Base-by-base conservation (phyloP, 768 basidiomycete species). In the Crucibulum laeve region DNA sequence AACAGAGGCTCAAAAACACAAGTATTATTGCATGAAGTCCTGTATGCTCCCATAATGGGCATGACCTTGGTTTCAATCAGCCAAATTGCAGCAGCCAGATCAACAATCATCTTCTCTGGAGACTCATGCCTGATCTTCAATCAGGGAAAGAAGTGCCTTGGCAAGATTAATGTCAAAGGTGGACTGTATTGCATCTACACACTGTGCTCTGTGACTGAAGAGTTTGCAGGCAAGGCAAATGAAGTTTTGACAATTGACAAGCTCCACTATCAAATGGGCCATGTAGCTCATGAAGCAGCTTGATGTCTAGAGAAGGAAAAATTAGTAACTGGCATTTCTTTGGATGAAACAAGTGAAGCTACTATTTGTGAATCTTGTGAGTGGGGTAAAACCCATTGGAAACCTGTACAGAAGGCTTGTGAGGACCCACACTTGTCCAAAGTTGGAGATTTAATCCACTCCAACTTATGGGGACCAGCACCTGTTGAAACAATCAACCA, bases 401-500 rank as follows among this genome's bases (percentile, higher is more conserved):
- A 51, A 23, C 46, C 58, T 1, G 38, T 47, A 15, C 30, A 19
- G 17, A 33, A 40, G 40, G 55, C 58, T 13, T 39, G 47, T 11
- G 17, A 49, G 37, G 44, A 38, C 7, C 25, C 39, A 25, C 25
- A 35, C 23, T 36, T 17, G 8, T 36, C 18, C 35, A 39, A 38
- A 5, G 46, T 53, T 43, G 46, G 51, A 8, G 46, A 51, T 8
- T 24, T 46, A 14, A 30, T 71, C 4, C 60, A 71, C 49, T 51
- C 58, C 0, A 61, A 73, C 45, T 15, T 74, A 1, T 74, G 71
- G 67, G 67, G 68, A 13, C 70, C 64, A 4, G 56, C 63, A 0
- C 52, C 49, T 0, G 40, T 58, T 0, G 40, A 42, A 14, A 63
- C 30, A 0, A 28, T 57, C 0, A 45, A 52, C 0, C 50, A 53